These are phyloP conservation scores for Wickerhamiella occidentalis DNA, from an alignment of 805 yeast species.

Conservation along the genomic window DNA sequence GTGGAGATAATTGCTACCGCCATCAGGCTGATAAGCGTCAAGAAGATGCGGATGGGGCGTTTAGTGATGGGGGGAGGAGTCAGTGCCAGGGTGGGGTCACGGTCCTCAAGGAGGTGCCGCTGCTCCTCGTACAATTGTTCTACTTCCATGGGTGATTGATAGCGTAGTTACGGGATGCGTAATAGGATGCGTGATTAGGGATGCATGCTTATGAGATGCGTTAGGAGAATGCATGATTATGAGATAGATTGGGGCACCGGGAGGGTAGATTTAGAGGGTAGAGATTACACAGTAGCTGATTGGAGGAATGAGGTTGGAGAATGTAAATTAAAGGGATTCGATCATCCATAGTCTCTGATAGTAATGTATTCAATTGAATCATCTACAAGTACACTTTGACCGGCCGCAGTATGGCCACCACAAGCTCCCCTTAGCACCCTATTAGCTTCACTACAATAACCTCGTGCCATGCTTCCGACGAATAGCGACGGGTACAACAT, in stretches of 20 bases:
- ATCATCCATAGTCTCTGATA: too few relatives aligned
- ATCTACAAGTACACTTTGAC: too few relatives aligned
- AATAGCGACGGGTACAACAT: conserved; percentile 18
- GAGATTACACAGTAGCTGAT: too few relatives aligned
- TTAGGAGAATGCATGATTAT: too few relatives aligned
- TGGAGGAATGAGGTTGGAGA: too few relatives aligned
- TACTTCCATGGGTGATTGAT: conserved; percentile 1
- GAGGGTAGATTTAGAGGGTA: too few relatives aligned
- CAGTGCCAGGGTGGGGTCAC: not conserved
- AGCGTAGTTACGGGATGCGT: not conserved
- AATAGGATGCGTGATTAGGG: conserved; percentile 1
- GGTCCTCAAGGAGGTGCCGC: conserved; percentile 1
- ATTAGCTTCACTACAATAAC: not conserved
- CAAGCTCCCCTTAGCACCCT: not conserved
- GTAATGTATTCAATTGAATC: too few relatives aligned
- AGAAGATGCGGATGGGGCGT: not conserved
- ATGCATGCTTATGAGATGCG: not conserved
- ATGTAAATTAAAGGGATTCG: too few relatives aligned
- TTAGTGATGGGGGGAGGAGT: not conserved
- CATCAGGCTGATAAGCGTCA: conserved; percentile 5
- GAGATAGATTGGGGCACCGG: too few relatives aligned
- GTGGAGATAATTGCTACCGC: conserved; percentile 13
- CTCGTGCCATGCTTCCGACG: conserved; percentile 1
- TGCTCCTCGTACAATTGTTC: not conserved
- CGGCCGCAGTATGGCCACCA: too few relatives aligned